phyloP scores from a whole-genome alignment of 1,139 yeast genomes.

The Blastobotrys serpentis region DNA sequence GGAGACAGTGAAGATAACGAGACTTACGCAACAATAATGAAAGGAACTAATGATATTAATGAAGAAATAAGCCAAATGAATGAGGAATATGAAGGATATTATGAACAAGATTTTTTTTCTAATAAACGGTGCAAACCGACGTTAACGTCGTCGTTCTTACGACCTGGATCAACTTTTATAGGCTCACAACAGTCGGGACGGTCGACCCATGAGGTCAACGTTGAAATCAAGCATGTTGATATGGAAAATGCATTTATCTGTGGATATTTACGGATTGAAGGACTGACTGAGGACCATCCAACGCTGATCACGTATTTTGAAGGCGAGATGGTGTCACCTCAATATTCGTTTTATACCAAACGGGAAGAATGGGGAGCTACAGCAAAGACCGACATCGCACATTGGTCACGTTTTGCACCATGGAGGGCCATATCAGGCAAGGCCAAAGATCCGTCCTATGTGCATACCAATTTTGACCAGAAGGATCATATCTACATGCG shows the following conservation, averaged over 20 bases:
- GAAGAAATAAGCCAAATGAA: not conserved
- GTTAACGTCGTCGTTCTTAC: slow-evolving; percentile 39
- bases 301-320: slow-evolving; percentile 83
- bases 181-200: slow-evolving; percentile 79
- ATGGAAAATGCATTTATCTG: slow-evolving; percentile 58
- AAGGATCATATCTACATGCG: slow-evolving; percentile 75
- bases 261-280: slow-evolving; percentile 78
- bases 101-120: slow-evolving; percentile 5
- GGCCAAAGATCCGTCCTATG: slow-evolving; percentile 33
- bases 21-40: not conserved
- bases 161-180: slow-evolving; percentile 61
- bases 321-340: slow-evolving; percentile 77
- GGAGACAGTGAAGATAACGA: slow-evolving; percentile 6
- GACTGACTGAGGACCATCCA: slow-evolving; percentile 74
- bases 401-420: slow-evolving; percentile 78
- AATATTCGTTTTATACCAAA: slow-evolving; percentile 48
- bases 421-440: slow-evolving; percentile 45
- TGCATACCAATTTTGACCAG: slow-evolving; percentile 35
- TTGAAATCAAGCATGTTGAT: slow-evolving; percentile 71
- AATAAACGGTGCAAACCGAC: not conserved
- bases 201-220: slow-evolving; percentile 64
- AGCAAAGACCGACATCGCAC: slow-evolving; percentile 70
- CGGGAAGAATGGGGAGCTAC: slow-evolving; percentile 59
- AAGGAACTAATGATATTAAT: not conserved
- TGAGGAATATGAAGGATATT: slow-evolving; percentile 1